phyloP scores from a whole-genome alignment of 2,329 filamentous ascomycete genomes.

The Pseudocercospora macadamiae region DNA sequence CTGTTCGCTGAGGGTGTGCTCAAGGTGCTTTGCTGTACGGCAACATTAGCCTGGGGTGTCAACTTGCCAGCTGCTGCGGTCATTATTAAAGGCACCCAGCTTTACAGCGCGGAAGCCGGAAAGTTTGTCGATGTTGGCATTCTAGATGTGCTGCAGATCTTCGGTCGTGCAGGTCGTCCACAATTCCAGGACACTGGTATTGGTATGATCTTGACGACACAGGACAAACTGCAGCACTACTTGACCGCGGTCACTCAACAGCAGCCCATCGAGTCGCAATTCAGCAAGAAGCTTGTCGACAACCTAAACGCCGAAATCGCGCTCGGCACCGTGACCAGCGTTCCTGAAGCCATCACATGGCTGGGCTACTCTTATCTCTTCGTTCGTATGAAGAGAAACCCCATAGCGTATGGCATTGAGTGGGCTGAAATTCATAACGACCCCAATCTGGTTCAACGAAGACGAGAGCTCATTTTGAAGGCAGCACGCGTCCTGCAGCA shows the following conservation, averaged over 20 bases:
- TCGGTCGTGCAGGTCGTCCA: constrained; percentile 94
- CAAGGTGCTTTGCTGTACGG: constrained; percentile 96
- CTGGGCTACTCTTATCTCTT: constrained; percentile 97
- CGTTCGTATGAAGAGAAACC: constrained; percentile 92
- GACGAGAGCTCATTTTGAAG: constrained; percentile 83
- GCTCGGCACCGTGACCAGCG: constrained; percentile 90
- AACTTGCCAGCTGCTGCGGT: constrained; percentile 96
- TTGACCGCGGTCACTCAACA: constrained; percentile 91
- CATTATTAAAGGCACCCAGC: constrained; percentile 95
- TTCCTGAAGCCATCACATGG: constrained; percentile 93
- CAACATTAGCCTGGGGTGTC: constrained; percentile 97
- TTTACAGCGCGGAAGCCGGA: constrained; percentile 94
- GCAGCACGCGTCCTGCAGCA: constrained; percentile 85
- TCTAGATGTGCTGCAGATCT: constrained; percentile 95
- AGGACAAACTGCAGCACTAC: constrained; percentile 92
- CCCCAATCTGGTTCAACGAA: constrained; percentile 80
- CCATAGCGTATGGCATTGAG: constrained; percentile 90
- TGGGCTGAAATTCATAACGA: constrained; percentile 90
- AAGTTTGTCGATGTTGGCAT: constrained; percentile 97
- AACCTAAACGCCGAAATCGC: constrained; percentile 96
- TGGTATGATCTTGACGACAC: constrained; percentile 95
- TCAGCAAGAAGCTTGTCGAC: constrained; percentile 90
- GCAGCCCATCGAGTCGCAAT: constrained; percentile 95
- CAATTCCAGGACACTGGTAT: constrained; percentile 98
- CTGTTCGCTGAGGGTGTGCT: constrained; percentile 90